Base-by-base conservation (phyloP, 371 early-diverging fungal species). In the Mucor ambiguus region DNA sequence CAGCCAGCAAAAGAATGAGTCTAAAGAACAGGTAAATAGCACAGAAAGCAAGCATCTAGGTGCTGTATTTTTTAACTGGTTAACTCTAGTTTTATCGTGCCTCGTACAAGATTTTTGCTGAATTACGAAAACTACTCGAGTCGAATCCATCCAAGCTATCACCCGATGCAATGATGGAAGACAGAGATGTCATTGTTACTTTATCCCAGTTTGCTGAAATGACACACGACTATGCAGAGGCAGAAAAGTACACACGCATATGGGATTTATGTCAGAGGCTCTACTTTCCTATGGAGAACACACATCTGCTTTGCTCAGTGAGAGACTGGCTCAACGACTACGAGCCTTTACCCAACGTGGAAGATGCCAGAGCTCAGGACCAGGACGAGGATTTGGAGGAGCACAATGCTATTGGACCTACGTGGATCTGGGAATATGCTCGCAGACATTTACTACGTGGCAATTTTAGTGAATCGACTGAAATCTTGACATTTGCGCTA, bases 381-480 rank as follows among this genome's bases (percentile, higher is more conserved):
- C 3, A 7, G 24, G 43, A 54, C 0, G 28, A 56, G 28, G 54
- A 54, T 0, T 29, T n/a, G 5, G 63, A 63, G 8, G 54, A 44
- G 28, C 20, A 29, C 20, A 60, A 44, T 30, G 7, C 58, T 7
- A 60, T 28, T 29, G 46, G 30, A 7, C 44, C 41, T 26, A 44
- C 60, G 2, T 60, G 60, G 60, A 28, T 60, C 14, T 58, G 58
- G 57, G 44, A 41, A 11, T 22, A 26, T 33, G 37, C 62, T 7
- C 33, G n/a, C 22, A 37, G 48, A 22, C 28, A 61, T 4, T n/a
- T 66, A 9, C 16, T 70, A 2, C 70, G 70, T 44, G 66, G 61
- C n/a, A 56, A 69, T n/a, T 30, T 30, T 1, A 38, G n/a, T 2
- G 48, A 56, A 26, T 48, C 65, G 4, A 46, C 55, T 18, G 33